Base-by-base conservation (phyloP, 139 green algal genomes). In the Closterium sp. region DNA sequence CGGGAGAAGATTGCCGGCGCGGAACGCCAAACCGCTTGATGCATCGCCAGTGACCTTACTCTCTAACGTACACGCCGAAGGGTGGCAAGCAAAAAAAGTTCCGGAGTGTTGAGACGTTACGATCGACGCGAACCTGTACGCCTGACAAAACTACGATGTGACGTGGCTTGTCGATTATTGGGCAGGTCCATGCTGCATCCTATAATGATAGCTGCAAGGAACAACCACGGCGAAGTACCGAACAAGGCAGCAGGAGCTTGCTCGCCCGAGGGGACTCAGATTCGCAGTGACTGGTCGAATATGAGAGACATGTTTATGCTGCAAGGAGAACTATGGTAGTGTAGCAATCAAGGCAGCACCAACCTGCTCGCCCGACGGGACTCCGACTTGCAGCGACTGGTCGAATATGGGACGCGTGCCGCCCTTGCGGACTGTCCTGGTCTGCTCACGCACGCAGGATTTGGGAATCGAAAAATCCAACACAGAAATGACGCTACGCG, bases 391-490 rank as follows among this genome's bases (percentile, higher is more conserved):
- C 19, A 92, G 4, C 22, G 32, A 90, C 29, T 92, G 90, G 42
- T 92, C 90, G 90, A 92, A 92, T n/a, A 88, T 92, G 84, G 90
- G 90, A n/a, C 90, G 86, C 6, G 32, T 90, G 86, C 90, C 90
- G 32, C 90, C 90, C 73, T 92, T 92, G 50, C 79, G 31, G 9
- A 92, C n/a, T 0, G 90, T 92, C 42, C n/a, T 90, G 19, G 90
- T 92, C 90, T 92, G 90, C 90, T 62, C 89, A 90, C 19, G 31
- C 0, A 89, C 13, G 31, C n/a, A n/a, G n/a, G n/a, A n/a, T n/a
- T n/a, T 22, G 17, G 50, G 50, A 22, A 22, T 73, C 50, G 50
- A 11, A 11, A 73, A 22, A 73, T 70, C 45, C 10, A 13, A 22
- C 50, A 22, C 17, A 73, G 24, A 73, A 4, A 22, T 73, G 50